Base-by-base conservation (phyloP, 2,329 filamentous ascomycete species). In the Botrytis squamosa region DNA sequence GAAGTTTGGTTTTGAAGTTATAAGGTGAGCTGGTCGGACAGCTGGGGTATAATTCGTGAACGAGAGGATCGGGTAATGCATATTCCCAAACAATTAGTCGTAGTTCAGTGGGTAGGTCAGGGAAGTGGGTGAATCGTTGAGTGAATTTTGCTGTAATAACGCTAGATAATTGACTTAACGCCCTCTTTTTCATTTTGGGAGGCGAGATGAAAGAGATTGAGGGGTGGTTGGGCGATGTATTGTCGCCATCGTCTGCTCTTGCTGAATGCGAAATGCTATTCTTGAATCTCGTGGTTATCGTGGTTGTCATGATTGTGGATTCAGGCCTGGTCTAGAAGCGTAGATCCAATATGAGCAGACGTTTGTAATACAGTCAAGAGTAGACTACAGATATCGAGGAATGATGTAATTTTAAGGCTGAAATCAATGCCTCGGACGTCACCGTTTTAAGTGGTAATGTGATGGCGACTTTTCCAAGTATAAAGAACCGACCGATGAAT, bases 181-280 rank as follows among this genome's bases (percentile, higher is more conserved):
- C 36, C 38, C n/a, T 67, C 22, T 40, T 68, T 49, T 8, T 42
- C 52, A 40, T 72, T 49, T 25, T 62, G 6, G 38, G 55, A n/a
- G 29, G 55, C 20, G 29, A 29, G 44, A 44, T 33, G 33, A 52
- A 44, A 36, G 46, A 29, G 5, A 63, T 29, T 29, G 70, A n/a
- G 5, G 57, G 33, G 38, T 38, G 55, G 18, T 40, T 44, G 8
- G 62, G 16, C 14, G 69, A 25, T n/a, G 40, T 29, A 49, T 60
- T 40, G 20, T 72, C 49, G 38, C n/a, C 49, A 84, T 80, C 93
- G n/a, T 49, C 29, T 22, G 38, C 22, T 29, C 29, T 12, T 22
- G 63, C 12, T 16, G 62, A 52, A 38, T 66, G 38, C 29, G 71
- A 68, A 57, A 67, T 59, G 33, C 22, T 59, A 38, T 46, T 57